These are phyloP conservation scores for Lachnellula subtilissima DNA, from an alignment of 2,329 filamentous ascomycete genomes.

Conservation along the genomic window DNA sequence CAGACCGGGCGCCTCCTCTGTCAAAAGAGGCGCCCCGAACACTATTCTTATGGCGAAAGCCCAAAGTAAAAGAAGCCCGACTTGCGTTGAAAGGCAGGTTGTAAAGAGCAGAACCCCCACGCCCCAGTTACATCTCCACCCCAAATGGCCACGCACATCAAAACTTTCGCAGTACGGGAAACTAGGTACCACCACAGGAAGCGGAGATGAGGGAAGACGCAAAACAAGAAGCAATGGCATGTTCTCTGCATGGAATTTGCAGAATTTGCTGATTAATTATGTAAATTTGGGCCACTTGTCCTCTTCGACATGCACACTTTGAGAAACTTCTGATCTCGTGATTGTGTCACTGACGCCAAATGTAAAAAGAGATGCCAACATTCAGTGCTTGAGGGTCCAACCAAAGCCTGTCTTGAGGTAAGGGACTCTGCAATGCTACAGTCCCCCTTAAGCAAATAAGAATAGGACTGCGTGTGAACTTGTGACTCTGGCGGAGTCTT, in stretches of 20 bases:
- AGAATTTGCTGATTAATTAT: slow-evolving; percentile 12
- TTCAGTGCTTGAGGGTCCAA: neutral
- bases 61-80: no score
- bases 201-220: slow-evolving; percentile 5
- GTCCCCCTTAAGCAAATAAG: neutral
- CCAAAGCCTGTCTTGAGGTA: neutral
- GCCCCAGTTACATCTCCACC: slow-evolving; percentile 4
- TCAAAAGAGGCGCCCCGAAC: neutral
- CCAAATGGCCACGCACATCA: slow-evolving; percentile 7
- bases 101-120: neutral
- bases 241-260: slow-evolving; percentile 1
- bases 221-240: slow-evolving; percentile 2
- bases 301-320: neutral
- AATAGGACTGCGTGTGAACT: neutral
- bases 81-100: neutral
- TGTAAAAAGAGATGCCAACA: neutral
- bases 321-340: slow-evolving; percentile 10
- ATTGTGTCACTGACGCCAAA: neutral
- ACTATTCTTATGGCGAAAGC: no score
- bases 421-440: neutral
- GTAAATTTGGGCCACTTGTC: slow-evolving; percentile 15
- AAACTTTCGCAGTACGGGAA: neutral
- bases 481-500: neutral
- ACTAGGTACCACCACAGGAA: slow-evolving; percentile 16
- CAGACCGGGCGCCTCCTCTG: neutral